phyloP scores from a whole-genome alignment of 495 filamentous ascomycete genomes.

The Penicillium macrosclerotiorum region DNA sequence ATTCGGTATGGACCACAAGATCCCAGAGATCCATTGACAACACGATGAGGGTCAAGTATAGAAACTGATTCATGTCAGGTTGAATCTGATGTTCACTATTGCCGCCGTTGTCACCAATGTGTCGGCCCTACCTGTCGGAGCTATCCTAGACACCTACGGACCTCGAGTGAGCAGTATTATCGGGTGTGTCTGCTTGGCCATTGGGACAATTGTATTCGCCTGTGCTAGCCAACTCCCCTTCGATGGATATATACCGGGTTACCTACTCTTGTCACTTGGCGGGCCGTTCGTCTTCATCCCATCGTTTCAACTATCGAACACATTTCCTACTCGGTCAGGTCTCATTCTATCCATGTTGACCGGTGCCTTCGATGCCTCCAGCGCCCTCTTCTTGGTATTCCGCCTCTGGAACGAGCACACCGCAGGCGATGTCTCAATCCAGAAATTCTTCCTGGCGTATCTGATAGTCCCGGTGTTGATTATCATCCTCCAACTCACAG shows the following conservation, averaged over 20 bases:
- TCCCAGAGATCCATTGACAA: not conserved
- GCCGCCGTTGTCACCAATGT: conserved; percentile 69
- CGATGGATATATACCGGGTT: conserved; percentile 76
- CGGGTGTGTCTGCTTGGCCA: conserved; percentile 63
- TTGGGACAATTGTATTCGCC: conserved; percentile 70
- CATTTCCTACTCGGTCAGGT: conserved; percentile 82
- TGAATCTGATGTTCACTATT: conserved; percentile 87
- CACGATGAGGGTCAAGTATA: conserved; percentile 1
- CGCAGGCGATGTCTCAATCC: conserved; percentile 57
- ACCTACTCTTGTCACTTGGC: conserved; percentile 78
- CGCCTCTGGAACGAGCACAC: conserved; percentile 68
- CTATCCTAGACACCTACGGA: conserved; percentile 80
- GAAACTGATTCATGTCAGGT: conserved; percentile 20
- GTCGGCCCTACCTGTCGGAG: conserved; percentile 67
- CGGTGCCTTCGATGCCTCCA: conserved; percentile 86
- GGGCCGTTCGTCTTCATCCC: conserved; percentile 90
- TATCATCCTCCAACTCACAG: conserved; percentile 61
- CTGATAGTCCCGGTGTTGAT: conserved; percentile 73
- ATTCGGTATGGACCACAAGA: conserved; percentile 50
- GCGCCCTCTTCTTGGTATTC: conserved; percentile 85
- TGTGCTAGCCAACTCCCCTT: conserved; percentile 61
- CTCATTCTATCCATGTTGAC: conserved; percentile 82
- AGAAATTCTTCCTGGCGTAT: conserved; percentile 75
- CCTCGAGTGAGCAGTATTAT: conserved; percentile 74
- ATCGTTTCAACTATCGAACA: conserved; percentile 89